Evolutionary conservation across 805 yeast species (phyloP), one percentile per base, ranked within the genome.

Genomic region (Sugiyamaella marilandica): DNA sequence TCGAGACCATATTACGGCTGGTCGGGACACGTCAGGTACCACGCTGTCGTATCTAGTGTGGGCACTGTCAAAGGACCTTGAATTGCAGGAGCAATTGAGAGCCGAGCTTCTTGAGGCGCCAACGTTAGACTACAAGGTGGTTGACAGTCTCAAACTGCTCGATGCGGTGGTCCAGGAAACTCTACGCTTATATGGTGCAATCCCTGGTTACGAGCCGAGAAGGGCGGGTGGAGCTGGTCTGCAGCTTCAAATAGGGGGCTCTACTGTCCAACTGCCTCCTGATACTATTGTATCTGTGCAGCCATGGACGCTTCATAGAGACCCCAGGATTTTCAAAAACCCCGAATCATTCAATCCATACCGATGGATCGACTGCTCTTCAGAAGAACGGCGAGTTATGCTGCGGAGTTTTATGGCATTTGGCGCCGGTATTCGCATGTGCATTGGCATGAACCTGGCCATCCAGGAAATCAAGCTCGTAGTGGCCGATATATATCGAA

Each of bases 191-290:
- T 86, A 84, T 65, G 73, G 88, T 2, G 83, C 89, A 0, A 84
- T 84, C 55, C 90, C 90, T 1, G 90, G 89, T 2, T 76, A 82
- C 43, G 89, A 84, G 64, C 89, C 89, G 2, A 64, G 91, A 33
- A 68, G 74, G 9, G 77, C 75, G 45, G 77, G 77, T 1, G 49
- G 55, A 11, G 47, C 14, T 32, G 66, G 60, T 53, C 59, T 34
- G 58, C 56, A 32, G 2, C 35, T 39, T 13, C 19, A 16, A 10
- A 16, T 34, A 5, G 39, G 39, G 5, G 5, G 18, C 18, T 13
- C 18, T n/a, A 41, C 57, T 2, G 45, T 63, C n/a, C 41, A 59
- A 45, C 59, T 83, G 13, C 87, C 88, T 0, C 67, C 57, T 14
- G 82, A 82, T 0, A 82, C 85, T 0, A 65, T 73, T 2, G 78